Base-by-base conservation (phyloP, 164 flowering plant species). In the Stephania cephalantha region DNA sequence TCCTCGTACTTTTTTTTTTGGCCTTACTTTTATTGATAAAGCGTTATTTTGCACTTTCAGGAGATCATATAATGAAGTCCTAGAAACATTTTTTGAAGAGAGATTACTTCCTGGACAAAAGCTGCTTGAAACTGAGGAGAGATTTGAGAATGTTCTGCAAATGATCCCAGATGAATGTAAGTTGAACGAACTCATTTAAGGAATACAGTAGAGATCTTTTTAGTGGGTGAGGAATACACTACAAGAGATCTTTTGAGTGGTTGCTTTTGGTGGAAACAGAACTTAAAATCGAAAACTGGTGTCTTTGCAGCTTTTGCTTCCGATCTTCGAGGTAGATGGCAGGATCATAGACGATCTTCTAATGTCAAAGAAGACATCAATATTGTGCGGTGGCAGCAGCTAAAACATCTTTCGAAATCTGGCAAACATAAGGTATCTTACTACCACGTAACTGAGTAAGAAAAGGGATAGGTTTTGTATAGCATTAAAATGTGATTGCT, bases 121-220 rank as follows among this genome's bases (percentile, higher is more conserved):
- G 4, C 53, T 92, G 69, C 82, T 94, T 77, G 85, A 86, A 71
- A 75, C 86, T 66, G 93, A 88, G 85, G 95, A 90, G 75, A 89
- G 87, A 84, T 90, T 77, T 82, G 94, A 91, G 82, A 94, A 87
- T 85, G 85, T 96, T 25, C 82, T 96, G 58, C 85, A 88, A 69
- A 86, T 94, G 95, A 93, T 96, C 80, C 94, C 97, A 46, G 98
- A 96, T 84, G 97, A 88, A 81, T 86, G 97, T 93, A 91, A 71
- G 78, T 4, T 44, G 42, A 31, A 52, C 30, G 25, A 71, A 67
- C 71, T 74, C 42, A 35, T 35, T 2, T 35, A 35, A 35, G 42
- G 2, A 35, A 35, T 35, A 35, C 22, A 46, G 10, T 58, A 72
- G 5, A 29, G 31, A n/a, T 25, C 52, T 35, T 35, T 35, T 35